phyloP scores from a whole-genome alignment of 345 rosid genomes.

The Capsella bursapastoris region DNA sequence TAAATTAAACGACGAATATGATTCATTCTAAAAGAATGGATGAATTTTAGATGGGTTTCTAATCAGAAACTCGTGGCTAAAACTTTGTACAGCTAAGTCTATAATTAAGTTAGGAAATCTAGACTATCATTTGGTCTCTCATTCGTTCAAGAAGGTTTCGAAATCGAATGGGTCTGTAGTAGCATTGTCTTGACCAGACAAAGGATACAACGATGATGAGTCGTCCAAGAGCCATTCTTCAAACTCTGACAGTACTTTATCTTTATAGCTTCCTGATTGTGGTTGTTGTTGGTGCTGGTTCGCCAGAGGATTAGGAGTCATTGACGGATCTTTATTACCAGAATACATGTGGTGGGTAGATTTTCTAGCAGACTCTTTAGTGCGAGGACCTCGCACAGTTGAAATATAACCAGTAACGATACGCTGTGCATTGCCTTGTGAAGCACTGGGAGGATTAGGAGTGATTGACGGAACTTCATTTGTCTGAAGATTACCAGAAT shows the following conservation, averaged over 20 bases:
- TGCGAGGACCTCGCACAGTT: background rate
- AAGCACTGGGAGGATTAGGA: background rate
- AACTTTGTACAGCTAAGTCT: constrained; percentile 17
- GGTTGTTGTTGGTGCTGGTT: constrained; percentile 9
- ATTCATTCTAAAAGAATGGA: background rate
- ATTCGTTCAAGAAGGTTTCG: constrained; percentile 4
- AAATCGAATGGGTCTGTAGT: background rate
- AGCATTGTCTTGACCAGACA: constrained; percentile 11
- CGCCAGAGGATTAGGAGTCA: background rate
- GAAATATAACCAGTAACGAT: background rate
- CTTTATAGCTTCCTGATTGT: constrained; percentile 9
- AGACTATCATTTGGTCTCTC: constrained; percentile 7
- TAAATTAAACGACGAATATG: background rate
- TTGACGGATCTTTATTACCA: constrained; percentile 4
- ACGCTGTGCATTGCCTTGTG: constrained; percentile 7
- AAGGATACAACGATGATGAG: background rate
- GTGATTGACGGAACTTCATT: background rate
- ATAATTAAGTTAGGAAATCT: background rate
- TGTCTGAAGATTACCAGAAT: background rate
- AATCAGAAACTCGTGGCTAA: constrained; percentile 9
- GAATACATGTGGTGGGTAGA: background rate
- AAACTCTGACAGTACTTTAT: constrained; percentile 22
- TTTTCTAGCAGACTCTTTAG: background rate
- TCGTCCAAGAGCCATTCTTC: constrained; percentile 43
- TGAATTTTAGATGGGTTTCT: background rate